Evolutionary conservation across 2,329 filamentous ascomycete species (phyloP).

Genomic region (Aspergillus pseudoviridinutans): DNA sequence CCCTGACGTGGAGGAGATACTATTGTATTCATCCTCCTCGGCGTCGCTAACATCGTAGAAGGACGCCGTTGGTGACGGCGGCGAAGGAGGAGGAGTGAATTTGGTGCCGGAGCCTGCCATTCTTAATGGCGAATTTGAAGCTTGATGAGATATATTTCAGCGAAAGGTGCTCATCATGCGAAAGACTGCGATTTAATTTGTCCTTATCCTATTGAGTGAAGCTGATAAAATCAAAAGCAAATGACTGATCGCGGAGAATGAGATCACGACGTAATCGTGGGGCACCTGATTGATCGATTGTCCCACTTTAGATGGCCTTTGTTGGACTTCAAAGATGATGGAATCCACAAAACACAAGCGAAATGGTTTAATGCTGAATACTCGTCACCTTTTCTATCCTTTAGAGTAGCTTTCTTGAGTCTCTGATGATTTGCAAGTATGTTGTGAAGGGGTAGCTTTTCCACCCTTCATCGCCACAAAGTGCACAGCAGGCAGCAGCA

Average conservation of each 20-base stretch:
- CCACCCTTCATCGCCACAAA: neutral
- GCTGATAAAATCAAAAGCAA: neutral
- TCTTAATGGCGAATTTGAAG: constrained; percentile 1
- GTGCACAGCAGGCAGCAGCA: neutral
- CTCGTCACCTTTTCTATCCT: neutral
- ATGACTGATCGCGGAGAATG: neutral
- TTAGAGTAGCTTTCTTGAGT: neutral
- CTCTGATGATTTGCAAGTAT: neutral
- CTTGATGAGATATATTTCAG: neutral
- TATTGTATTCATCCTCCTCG: constrained; percentile 92
- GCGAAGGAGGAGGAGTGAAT: constrained; percentile 38
- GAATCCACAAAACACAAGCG: neutral
- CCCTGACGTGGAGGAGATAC: constrained; percentile 71
- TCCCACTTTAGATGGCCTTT: too few species aligned
- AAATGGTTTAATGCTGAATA: neutral
- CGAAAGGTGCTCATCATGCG: neutral
- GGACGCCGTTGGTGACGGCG: constrained; percentile 73
- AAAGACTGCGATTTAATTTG: neutral
- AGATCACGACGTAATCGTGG: constrained; percentile 18
- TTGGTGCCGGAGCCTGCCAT: constrained; percentile 31
- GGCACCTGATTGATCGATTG: neutral
- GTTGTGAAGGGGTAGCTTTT: neutral
- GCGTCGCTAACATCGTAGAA: constrained; percentile 97
- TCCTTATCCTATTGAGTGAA: neutral
- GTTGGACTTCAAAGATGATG: neutral